A percentile compares a stretch with the other conserved stretches of the same genome.
phyloP scores from a whole-genome alignment of 768 basidiomycete species.

The Chalciporus pseudorubinellus region DNA sequence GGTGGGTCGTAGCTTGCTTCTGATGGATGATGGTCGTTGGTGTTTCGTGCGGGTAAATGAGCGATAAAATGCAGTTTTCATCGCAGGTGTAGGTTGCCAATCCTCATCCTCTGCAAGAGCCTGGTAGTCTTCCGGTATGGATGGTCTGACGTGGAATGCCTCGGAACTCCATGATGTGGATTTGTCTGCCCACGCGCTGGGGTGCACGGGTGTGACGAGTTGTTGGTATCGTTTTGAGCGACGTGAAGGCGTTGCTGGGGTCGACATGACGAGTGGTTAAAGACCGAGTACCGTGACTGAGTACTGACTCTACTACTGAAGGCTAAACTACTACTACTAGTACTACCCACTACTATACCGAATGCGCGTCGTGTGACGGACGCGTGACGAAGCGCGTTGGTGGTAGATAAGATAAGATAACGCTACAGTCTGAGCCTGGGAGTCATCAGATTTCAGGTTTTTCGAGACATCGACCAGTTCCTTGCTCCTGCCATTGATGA shows the following conservation, averaged over 20 bases:
- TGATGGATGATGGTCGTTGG: constrained; percentile 15
- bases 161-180: constrained; percentile 29
- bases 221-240: constrained; percentile 38
- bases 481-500: background rate
- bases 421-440: no score
- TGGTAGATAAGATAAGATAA: constrained; percentile 4
- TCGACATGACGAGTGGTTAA: constrained; percentile 13
- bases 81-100: constrained; percentile 18
- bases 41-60: constrained; percentile 27
- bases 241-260: constrained; percentile 31
- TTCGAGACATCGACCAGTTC: background rate
- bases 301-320: no score
- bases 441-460: no score
- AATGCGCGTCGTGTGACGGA: constrained; percentile 8
- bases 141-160: constrained; percentile 19
- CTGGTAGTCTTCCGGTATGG: constrained; percentile 27
- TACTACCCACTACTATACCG: no score
- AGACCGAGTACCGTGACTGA: background rate
- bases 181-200: constrained; percentile 26
- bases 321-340: no score
- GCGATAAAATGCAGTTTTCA: constrained; percentile 29
- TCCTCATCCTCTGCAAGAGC: constrained; percentile 25
- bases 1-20: constrained; percentile 9
- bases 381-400: constrained; percentile 20
- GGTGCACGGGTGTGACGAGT: constrained; percentile 29